phyloP scores from a whole-genome alignment of 129 eudicot genomes.

The Flaveria trinervia region DNA sequence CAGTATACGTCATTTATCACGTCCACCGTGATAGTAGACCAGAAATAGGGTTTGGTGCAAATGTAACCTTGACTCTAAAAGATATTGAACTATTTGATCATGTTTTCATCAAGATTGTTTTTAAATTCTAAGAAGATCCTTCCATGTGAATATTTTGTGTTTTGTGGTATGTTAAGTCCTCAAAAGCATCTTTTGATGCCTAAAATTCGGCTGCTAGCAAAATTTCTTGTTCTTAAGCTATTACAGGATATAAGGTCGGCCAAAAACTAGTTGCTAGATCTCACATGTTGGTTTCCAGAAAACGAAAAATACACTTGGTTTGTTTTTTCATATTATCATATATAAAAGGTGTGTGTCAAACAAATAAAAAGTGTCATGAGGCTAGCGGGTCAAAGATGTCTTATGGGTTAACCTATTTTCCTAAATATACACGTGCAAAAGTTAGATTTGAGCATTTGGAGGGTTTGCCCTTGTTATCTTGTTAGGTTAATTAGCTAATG shows the following conservation, averaged over 20 bases:
- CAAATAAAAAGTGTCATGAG: background rate
- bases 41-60: background rate
- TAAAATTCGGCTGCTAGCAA: background rate
- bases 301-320: background rate
- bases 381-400: background rate
- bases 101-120: background rate
- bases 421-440: background rate
- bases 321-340: background rate
- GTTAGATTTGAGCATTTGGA: background rate
- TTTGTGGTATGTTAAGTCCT: background rate
- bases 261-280: background rate
- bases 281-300: background rate
- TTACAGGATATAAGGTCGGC: background rate
- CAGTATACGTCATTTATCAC: background rate
- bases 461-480: slow-evolving; percentile 6
- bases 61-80: background rate
- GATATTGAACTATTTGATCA: background rate
- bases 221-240: background rate
- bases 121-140: background rate
- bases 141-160: background rate
- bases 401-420: background rate
- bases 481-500: background rate
- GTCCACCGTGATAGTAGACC: background rate
- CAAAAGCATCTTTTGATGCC: slow-evolving; percentile 10
- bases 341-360: background rate